A percentile compares a stretch with the other conserved stretches of the same genome.
phyloP scores from a whole-genome alignment of 305 asterid species.

The Andrographis paniculata region DNA sequence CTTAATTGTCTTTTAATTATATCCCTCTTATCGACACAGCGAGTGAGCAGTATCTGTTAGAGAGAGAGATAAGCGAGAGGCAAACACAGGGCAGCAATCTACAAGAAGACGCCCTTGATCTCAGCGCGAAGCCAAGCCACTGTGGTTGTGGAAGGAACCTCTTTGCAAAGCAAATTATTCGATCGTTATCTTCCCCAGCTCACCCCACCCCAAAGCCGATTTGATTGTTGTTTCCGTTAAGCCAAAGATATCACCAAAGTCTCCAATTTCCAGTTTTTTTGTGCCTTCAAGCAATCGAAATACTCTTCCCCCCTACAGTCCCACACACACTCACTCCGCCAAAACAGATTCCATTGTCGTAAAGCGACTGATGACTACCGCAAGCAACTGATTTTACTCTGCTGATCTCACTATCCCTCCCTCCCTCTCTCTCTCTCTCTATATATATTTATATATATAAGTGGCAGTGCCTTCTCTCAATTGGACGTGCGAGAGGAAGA shows the following conservation, averaged over 20 bases:
- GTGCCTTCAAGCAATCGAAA: constrained; percentile 32
- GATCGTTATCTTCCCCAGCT: background rate
- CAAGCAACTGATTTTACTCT: constrained; percentile 13
- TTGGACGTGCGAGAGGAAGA: too few relatives aligned
- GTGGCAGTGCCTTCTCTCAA: background rate
- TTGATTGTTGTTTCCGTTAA: constrained; percentile 19
- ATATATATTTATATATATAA: too few relatives aligned
- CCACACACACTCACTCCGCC: constrained; percentile 11
- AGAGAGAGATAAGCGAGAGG: too few relatives aligned
- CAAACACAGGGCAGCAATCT: background rate
- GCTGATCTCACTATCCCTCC: constrained; percentile 36
- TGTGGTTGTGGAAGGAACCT: too few relatives aligned
- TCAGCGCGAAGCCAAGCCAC: background rate
- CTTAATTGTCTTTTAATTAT: too few relatives aligned
- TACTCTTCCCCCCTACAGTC: background rate
- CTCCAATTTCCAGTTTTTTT: constrained; percentile 12
- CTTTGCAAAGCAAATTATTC: background rate
- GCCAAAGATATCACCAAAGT: constrained; percentile 30
- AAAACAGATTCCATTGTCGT: constrained; percentile 16
- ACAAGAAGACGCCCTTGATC: background rate
- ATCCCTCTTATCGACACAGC: too few relatives aligned
- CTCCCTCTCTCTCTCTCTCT: constrained; percentile 6
- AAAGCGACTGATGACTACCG: constrained; percentile 20
- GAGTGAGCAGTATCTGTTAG: too few relatives aligned
- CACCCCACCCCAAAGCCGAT: background rate